Evolutionary conservation across 108 stramenopile genomes (phyloP).

Genomic region (Cylindrotheca fusiformis): DNA sequence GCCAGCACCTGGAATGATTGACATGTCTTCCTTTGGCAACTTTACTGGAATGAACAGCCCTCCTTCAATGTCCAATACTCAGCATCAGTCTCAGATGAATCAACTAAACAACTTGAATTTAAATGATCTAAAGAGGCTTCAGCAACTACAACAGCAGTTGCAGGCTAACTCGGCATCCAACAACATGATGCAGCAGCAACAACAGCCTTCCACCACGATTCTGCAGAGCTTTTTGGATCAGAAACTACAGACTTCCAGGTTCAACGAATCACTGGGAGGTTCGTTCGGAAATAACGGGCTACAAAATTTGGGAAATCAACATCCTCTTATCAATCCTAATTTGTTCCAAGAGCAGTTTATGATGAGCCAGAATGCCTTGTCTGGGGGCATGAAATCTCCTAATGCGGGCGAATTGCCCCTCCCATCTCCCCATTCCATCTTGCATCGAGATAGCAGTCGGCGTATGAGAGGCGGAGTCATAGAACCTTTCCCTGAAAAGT

Average conservation of each 20-base stretch:
- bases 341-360: slow-evolving; percentile 22
- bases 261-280: slow-evolving; percentile 12
- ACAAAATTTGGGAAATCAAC: background rate
- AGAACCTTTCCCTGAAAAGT: slow-evolving; percentile 62
- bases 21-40: slow-evolving; percentile 6
- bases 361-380: slow-evolving; percentile 19
- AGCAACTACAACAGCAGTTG: slow-evolving; percentile 28
- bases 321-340: slow-evolving; percentile 14
- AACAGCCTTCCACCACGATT: slow-evolving; percentile 12
- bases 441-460: slow-evolving; percentile 35
- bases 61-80: slow-evolving; percentile 7
- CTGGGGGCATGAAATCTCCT: slow-evolving; percentile 2
- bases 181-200: slow-evolving; percentile 7
- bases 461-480: slow-evolving; percentile 57
- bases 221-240: slow-evolving; percentile 17
- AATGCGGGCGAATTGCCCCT: slow-evolving; percentile 13
- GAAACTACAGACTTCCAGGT: slow-evolving; percentile 15
- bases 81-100: slow-evolving; percentile 17
- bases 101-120: slow-evolving; percentile 17
- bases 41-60: slow-evolving; percentile 10
- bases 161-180: slow-evolving; percentile 11
- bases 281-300: slow-evolving; percentile 9
- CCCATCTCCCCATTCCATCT: slow-evolving; percentile 36
- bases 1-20: slow-evolving; percentile 12
- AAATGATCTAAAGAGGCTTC: slow-evolving; percentile 19